A percentile compares a stretch with the other conserved stretches of the same genome.
These are phyloP conservation scores for Eucalyptus pauciflora DNA, from an alignment of 345 rosid species.

Conservation along the genomic window DNA sequence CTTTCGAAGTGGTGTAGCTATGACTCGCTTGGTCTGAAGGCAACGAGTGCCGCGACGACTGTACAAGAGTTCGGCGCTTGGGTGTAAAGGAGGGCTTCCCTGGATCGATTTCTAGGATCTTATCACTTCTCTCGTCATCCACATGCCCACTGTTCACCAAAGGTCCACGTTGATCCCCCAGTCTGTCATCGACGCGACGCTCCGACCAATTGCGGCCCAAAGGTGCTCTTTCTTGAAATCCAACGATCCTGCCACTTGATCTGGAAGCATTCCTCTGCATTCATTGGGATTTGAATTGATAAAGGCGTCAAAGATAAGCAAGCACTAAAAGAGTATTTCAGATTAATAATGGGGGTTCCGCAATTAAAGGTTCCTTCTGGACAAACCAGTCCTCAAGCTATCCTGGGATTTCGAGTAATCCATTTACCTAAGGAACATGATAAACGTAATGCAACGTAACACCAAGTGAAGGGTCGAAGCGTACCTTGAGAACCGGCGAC, in stretches of 20 bases:
- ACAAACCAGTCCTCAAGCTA: neutral
- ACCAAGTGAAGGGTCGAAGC: neutral
- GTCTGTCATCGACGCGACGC: slow-evolving; percentile 3
- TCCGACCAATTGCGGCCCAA: slow-evolving; percentile 17
- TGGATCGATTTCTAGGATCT: slow-evolving; percentile 59
- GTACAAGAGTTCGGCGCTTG: slow-evolving; percentile 38
- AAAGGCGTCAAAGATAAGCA: neutral
- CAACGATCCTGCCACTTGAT: slow-evolving; percentile 18
- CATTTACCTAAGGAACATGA: neutral
- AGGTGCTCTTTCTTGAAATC: slow-evolving; percentile 14
- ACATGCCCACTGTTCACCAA: slow-evolving; percentile 4
- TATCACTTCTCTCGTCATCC: slow-evolving; percentile 42
- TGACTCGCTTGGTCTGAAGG: slow-evolving; percentile 22
- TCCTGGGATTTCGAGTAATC: neutral
- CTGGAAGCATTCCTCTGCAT: slow-evolving; percentile 61
- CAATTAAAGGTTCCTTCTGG: neutral
- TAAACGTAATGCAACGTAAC: neutral
- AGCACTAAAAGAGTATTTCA: neutral
- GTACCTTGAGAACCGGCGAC: slow-evolving; percentile 52
- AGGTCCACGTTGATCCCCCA: slow-evolving; percentile 15
- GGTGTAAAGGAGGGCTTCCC: slow-evolving; percentile 33
- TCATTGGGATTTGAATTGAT: neutral
- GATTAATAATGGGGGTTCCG: neutral
- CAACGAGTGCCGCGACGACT: slow-evolving; percentile 16
- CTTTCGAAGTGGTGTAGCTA: slow-evolving; percentile 36